These are phyloP conservation scores for Lactarius akahatsu DNA, from an alignment of 768 basidiomycete species.

Conservation along the genomic window DNA sequence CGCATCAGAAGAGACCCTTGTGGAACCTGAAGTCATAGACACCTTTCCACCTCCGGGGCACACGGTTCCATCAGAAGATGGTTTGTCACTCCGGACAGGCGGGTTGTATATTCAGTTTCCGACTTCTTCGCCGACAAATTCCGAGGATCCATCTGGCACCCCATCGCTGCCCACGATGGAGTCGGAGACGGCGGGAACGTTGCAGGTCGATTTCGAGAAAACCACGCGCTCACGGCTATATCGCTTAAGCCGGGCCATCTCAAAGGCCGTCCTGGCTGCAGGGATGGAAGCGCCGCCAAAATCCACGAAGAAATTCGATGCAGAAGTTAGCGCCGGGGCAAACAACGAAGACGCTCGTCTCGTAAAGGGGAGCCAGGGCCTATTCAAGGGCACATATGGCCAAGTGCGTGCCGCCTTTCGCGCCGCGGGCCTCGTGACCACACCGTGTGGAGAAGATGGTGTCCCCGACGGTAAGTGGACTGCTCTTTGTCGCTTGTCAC, in stretches of 20 bases:
- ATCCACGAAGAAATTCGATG: slow-evolving; percentile 19
- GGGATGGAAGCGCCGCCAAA: slow-evolving; percentile 29
- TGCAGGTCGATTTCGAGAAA: slow-evolving; percentile 19
- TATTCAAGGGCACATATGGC: slow-evolving; percentile 31
- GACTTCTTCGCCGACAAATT: slow-evolving; percentile 3
- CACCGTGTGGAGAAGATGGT: slow-evolving; percentile 28
- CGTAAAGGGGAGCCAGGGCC: slow-evolving; percentile 15
- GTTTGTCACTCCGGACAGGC: slow-evolving; percentile 26
- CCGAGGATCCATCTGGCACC: slow-evolving; percentile 16
- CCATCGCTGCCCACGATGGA: slow-evolving; percentile 3
- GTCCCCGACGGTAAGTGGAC: slow-evolving; percentile 25
- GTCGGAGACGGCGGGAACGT: slow-evolving; percentile 5
- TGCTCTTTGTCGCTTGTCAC: slow-evolving; percentile 8
- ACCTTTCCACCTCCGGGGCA: neutral
- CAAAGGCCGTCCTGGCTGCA: slow-evolving; percentile 29
- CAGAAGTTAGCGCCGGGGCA: slow-evolving; percentile 14
- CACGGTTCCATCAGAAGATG: slow-evolving; percentile 15
- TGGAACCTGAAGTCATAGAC: slow-evolving; percentile 18
- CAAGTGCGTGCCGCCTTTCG: slow-evolving; percentile 30
- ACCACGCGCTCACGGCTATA: slow-evolving; percentile 20
- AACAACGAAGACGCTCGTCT: neutral
- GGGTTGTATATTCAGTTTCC: slow-evolving; percentile 29
- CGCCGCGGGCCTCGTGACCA: slow-evolving; percentile 29
- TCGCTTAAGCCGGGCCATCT: slow-evolving; percentile 28
- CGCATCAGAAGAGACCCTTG: slow-evolving; percentile 27